A percentile compares a stretch with the other conserved stretches of the same genome.
phyloP scores from a whole-genome alignment of 2,329 filamentous ascomycete species.

The Raffaelea albimanens region DNA sequence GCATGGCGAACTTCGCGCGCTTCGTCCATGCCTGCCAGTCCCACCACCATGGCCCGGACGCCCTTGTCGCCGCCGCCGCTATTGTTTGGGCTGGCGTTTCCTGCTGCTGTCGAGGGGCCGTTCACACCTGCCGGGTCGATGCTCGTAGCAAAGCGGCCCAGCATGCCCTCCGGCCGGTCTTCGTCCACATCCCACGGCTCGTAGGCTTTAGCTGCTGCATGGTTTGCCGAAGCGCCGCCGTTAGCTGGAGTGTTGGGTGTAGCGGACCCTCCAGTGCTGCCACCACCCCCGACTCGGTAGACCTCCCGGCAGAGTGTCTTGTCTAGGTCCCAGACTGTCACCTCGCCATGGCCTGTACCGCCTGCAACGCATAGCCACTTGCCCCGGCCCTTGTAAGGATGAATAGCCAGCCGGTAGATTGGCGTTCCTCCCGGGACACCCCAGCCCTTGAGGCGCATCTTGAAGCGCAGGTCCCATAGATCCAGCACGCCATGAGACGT shows the following conservation, averaged over 20 bases:
- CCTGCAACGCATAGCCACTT: constrained; percentile 84
- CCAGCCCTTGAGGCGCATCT: constrained; percentile 78
- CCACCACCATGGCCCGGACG: constrained; percentile 66
- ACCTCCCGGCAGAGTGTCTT: constrained; percentile 82
- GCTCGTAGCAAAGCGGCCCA: constrained; percentile 71
- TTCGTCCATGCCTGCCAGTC: constrained; percentile 28
- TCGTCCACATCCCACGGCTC: constrained; percentile 86
- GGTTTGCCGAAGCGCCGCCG: constrained; percentile 15
- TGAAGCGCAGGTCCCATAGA: constrained; percentile 95
- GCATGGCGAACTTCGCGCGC: constrained; percentile 67
- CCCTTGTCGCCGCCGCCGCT: constrained; percentile 48
- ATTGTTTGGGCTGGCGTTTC: neutral
- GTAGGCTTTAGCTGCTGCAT: constrained; percentile 57
- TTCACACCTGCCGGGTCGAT: constrained; percentile 49
- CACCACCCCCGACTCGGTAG: constrained; percentile 56
- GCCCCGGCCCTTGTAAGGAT: constrained; percentile 68
- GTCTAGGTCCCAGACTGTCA: constrained; percentile 93
- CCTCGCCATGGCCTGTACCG: constrained; percentile 76
- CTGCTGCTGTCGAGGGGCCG: neutral
- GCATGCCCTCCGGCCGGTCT: constrained; percentile 77
- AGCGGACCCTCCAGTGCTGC: neutral
- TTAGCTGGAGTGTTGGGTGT: too few species aligned
- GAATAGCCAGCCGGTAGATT: constrained; percentile 70
- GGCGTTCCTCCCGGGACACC: constrained; percentile 51
- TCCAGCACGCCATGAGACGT: constrained; percentile 90